Percentiles rank a stretch among this genome's conserved stretches.
Conservation (phyloP, 2,329 filamentous ascomycete species). For the Paraconiothyrium sp. region DNA sequence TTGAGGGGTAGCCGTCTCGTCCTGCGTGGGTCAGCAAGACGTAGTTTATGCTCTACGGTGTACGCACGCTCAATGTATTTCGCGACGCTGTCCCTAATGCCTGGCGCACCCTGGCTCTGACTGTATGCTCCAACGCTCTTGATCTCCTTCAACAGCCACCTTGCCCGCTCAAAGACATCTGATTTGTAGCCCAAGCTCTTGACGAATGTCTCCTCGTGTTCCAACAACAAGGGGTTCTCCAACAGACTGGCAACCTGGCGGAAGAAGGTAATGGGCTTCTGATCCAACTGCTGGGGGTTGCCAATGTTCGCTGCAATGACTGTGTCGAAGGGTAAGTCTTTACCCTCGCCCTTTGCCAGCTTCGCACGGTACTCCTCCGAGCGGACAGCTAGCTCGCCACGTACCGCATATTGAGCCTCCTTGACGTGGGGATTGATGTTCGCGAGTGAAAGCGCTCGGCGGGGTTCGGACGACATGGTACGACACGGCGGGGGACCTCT, state of each 20-base stretch:
- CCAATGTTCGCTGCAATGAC: slow-evolving; percentile 98
- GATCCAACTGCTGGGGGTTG: slow-evolving; percentile 98
- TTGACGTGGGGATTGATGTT: slow-evolving; percentile 94
- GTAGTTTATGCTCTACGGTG: neutral
- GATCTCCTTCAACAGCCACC: slow-evolving; percentile 80
- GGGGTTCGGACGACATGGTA: slow-evolving; percentile 55
- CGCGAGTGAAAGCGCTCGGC: slow-evolving; percentile 71
- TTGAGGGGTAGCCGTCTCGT: slow-evolving; percentile 87
- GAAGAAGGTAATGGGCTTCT: slow-evolving; percentile 99
- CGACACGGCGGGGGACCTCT: slow-evolving; percentile 33
- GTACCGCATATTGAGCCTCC: slow-evolving; percentile 93
- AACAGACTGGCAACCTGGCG: slow-evolving; percentile 92
- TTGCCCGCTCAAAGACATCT: slow-evolving; percentile 87
- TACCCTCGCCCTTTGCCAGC: slow-evolving; percentile 68
- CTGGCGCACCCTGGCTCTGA: slow-evolving; percentile 86
- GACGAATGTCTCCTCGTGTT: slow-evolving; percentile 82
- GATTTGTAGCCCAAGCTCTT: slow-evolving; percentile 83
- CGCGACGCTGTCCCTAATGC: slow-evolving; percentile 88
- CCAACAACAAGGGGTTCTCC: slow-evolving; percentile 86
- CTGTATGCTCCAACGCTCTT: slow-evolving; percentile 97
- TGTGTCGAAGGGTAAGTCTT: slow-evolving; percentile 81
- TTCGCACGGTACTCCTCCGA: slow-evolving; percentile 88
- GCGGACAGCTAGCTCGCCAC: slow-evolving; percentile 92
- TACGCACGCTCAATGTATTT: slow-evolving; percentile 85
- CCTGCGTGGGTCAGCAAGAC: slow-evolving; percentile 57